phyloP scores from a whole-genome alignment of 495 filamentous ascomycete species.

The Aspergillus biplanus region DNA sequence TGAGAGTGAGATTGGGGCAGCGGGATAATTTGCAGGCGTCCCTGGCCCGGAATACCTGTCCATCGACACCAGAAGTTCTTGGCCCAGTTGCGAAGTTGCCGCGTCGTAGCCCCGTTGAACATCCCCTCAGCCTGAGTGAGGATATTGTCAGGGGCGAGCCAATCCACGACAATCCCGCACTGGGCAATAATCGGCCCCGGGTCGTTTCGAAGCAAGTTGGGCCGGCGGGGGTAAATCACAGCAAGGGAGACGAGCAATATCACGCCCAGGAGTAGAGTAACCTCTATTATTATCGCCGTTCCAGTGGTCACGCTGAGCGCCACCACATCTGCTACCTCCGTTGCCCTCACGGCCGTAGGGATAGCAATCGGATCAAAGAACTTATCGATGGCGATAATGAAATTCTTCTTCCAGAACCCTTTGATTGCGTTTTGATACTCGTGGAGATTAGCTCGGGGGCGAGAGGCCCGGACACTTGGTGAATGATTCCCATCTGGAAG shows the following conservation, averaged over 20 bases:
- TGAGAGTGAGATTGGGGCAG: background rate
- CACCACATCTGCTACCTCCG: slow-evolving; percentile 10
- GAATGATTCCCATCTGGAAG: background rate
- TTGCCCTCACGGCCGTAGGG: slow-evolving; percentile 8
- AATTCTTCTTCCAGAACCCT: slow-evolving; percentile 27
- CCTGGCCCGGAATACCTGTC: slow-evolving; percentile 4
- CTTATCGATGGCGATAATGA: slow-evolving; percentile 22
- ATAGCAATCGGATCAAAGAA: slow-evolving; percentile 25
- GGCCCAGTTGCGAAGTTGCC: slow-evolving; percentile 29
- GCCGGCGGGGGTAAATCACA: slow-evolving; percentile 11
- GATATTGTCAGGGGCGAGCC: slow-evolving; percentile 11
- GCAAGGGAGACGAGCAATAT: slow-evolving; percentile 7
- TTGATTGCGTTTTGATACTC: slow-evolving; percentile 17
- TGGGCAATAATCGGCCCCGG: slow-evolving; percentile 26
- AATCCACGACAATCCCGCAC: slow-evolving; percentile 22
- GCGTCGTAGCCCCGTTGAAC: slow-evolving; percentile 23
- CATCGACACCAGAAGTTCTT: slow-evolving; percentile 26
- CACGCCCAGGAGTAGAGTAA: background rate
- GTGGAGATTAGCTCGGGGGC: background rate
- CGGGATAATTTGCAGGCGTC: slow-evolving; percentile 21
- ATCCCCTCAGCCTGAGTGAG: slow-evolving; percentile 12
- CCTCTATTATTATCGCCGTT: slow-evolving; percentile 23
- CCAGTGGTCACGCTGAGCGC: slow-evolving; percentile 19
- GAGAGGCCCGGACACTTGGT: background rate
- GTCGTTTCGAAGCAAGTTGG: slow-evolving; percentile 12